Conservation (phyloP, 75 land plant genomes). For the Gnetum montanum region DNA sequence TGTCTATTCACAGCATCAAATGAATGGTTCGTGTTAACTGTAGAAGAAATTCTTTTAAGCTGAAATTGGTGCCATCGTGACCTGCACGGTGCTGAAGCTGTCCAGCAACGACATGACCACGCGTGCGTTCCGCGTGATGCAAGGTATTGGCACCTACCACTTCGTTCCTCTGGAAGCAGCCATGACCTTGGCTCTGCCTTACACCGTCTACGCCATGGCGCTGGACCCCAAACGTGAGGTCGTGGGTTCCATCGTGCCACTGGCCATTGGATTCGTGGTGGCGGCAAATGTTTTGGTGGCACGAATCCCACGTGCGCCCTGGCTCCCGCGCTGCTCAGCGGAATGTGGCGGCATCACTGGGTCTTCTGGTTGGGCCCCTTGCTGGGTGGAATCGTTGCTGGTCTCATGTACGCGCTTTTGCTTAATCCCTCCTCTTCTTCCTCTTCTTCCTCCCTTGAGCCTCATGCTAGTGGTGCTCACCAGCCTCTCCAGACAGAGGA, state of each 20-base stretch:
- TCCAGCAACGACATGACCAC: neutral
- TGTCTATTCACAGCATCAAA: too few species aligned
- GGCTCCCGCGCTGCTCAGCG: conserved; percentile 32
- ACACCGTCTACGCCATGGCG: conserved; percentile 38
- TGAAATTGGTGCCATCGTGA: neutral
- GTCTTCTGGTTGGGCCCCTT: conserved; percentile 55
- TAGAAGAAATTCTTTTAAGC: too few species aligned
- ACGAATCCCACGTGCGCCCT: conserved; percentile 46
- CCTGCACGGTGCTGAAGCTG: neutral
- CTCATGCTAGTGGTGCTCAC: conserved; percentile 2
- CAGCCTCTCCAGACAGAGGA: neutral
- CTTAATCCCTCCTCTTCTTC: conserved; percentile 10
- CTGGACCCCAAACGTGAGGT: conserved; percentile 33
- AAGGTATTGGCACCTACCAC: conserved; percentile 9
- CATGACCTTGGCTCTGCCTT: conserved; percentile 37
- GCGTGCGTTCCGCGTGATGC: conserved; percentile 5
- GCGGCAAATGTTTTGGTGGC: conserved; percentile 31
- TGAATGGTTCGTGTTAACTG: too few species aligned
- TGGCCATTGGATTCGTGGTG: conserved; percentile 39
- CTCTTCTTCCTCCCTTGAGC: conserved; percentile 13
- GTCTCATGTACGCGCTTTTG: conserved; percentile 24
- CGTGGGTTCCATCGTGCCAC: conserved; percentile 30
- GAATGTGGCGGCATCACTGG: conserved; percentile 37
- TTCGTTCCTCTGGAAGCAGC: conserved; percentile 23
- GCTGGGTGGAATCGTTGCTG: conserved; percentile 41